Percentiles rank a stretch among this genome's conserved stretches.
phyloP scores from a whole-genome alignment of 345 rosid species.

The Eucalyptus brandiana region DNA sequence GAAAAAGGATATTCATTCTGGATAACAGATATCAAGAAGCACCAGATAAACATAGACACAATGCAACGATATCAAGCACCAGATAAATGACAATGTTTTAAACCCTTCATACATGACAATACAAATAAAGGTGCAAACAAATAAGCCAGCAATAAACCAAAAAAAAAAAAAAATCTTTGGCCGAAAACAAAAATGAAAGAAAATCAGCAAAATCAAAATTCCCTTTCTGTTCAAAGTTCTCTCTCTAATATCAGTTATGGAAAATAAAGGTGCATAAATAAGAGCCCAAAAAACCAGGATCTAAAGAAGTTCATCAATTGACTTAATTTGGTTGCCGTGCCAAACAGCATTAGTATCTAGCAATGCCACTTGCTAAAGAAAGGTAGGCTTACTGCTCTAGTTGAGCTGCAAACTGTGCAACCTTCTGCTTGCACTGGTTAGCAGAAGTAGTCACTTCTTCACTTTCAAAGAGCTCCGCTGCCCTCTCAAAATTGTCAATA shows the following conservation, averaged over 20 bases:
- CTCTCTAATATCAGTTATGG: neutral
- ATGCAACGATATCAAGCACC: neutral
- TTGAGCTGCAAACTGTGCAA: slow-evolving; percentile 92
- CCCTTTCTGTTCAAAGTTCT: neutral
- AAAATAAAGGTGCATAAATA: neutral
- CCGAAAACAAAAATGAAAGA: neutral
- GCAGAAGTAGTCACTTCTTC: slow-evolving; percentile 92
- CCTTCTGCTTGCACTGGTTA: slow-evolving; percentile 96
- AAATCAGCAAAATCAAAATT: neutral
- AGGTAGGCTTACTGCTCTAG: slow-evolving; percentile 66
- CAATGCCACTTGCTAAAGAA: neutral
- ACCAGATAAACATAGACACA: neutral
- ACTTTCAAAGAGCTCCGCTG: slow-evolving; percentile 73
- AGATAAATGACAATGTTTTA: neutral
- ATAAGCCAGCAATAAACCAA: neutral
- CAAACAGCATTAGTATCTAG: neutral
- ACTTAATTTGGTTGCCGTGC: neutral
- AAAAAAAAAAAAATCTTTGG: neutral
- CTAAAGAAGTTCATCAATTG: neutral
- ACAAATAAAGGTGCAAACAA: neutral
- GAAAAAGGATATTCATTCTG: neutral
- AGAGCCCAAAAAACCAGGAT: neutral
- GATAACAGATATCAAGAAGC: neutral
- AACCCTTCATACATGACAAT: neutral
- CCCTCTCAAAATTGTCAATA: slow-evolving; percentile 55